phyloP scores from a whole-genome alignment of 805 yeast genomes.

The Candida jianshihensis region DNA sequence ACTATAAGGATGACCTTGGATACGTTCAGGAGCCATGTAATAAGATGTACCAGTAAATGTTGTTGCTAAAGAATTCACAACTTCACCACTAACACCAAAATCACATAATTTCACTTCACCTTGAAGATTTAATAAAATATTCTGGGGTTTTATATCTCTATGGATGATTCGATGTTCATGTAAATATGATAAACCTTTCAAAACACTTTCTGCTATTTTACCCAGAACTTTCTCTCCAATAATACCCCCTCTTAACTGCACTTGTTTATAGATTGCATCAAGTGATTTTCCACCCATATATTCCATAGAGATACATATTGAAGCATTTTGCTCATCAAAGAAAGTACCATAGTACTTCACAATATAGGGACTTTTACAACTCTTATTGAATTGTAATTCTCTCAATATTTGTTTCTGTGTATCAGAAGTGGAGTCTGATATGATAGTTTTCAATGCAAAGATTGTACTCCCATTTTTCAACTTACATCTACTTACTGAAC shows the following conservation, averaged over 20 bases:
- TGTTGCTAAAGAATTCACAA: conserved; percentile 89
- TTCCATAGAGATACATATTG: conserved; percentile 94
- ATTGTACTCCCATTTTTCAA: conserved; percentile 51
- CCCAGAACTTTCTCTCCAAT: conserved; percentile 92
- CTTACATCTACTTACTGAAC: conserved; percentile 76
- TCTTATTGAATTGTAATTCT: conserved; percentile 81
- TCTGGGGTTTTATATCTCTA: conserved; percentile 94
- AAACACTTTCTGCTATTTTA: conserved; percentile 78
- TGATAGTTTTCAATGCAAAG: conserved; percentile 69
- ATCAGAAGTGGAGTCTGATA: conserved; percentile 60
- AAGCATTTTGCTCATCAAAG: conserved; percentile 63
- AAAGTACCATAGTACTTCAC: conserved; percentile 93
- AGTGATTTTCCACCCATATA: conserved; percentile 91
- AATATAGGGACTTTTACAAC: conserved; percentile 76
- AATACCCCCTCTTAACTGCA: conserved; percentile 68
- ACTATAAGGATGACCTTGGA: conserved; percentile 90
- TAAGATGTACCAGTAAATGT: conserved; percentile 97
- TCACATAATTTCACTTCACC: conserved; percentile 94
- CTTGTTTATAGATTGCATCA: conserved; percentile 83
- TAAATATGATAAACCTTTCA: conserved; percentile 78
- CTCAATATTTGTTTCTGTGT: conserved; percentile 85
- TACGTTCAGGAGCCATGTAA: conserved; percentile 98
- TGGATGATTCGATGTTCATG: conserved; percentile 87
- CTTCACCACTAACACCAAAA: conserved; percentile 97
- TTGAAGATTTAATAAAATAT: conserved; percentile 62